Base-by-base conservation (phyloP, 345 rosid species). In the Syzygium aromaticum region DNA sequence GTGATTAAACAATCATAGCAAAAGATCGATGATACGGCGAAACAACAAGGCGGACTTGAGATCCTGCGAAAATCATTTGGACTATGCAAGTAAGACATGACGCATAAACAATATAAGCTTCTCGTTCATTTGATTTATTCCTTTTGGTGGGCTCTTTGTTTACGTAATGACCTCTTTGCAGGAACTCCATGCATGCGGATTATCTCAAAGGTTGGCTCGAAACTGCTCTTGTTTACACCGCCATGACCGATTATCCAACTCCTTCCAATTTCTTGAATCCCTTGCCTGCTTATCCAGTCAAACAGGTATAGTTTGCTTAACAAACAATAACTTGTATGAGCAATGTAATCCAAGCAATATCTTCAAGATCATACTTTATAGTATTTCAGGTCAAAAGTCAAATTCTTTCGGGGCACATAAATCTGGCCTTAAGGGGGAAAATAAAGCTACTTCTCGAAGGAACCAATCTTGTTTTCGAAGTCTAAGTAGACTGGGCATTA, bases 231-330 rank as follows among this genome's bases (percentile, higher is more conserved):
- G 51, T 12, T 4, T 91, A 93, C 88, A 85, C 95, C 23, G 96
- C 95, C 64, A 95, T 95, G 97, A 91, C 95, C 3, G 95, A 94
- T 89, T 95, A 94, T 86, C 97, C 96, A 64, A 91, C 95, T 2
- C 92, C 92, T 15, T 92, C 94, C 2, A 93, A 91, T 89, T 91
- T 93, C 84, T 51, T 92, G 22, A 87, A 5, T 19, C 96, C 96
- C 12, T 64, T 95, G 88, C 96, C 96, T 3, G 93, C 96, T 54
- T 86, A 91, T 86, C 97, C 96, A 1, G 91, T 94, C 3, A 90
- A 91, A 88, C 92, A 91, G 95, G 96, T 93, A 51, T 27, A 38
- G 46, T 19, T 40, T 30, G 22, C 59, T 27, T 15, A 12, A 27
- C 17, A n/a, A 61, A n/a, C n/a, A 13, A n/a, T 61, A 27, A n/a